Evolutionary conservation across 2,329 filamentous ascomycete genomes (phyloP).

Genomic region (Trichoderma lentiforme): DNA sequence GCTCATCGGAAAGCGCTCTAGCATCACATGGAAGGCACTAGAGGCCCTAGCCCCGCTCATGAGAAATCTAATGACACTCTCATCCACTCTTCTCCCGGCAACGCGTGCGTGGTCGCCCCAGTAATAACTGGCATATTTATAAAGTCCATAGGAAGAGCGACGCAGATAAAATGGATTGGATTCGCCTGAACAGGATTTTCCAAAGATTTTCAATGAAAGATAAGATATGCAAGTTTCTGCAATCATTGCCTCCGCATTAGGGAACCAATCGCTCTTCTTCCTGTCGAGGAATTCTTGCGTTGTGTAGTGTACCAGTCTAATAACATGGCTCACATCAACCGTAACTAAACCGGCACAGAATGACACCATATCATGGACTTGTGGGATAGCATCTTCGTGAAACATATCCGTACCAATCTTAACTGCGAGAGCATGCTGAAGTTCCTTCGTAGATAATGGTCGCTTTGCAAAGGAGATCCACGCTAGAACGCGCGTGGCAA

Average conservation of each 20-base stretch:
- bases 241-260: background rate
- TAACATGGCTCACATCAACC: constrained; percentile 36
- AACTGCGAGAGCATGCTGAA: constrained; percentile 43
- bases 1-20: background rate
- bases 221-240: background rate
- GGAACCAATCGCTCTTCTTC: background rate
- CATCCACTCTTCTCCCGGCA: background rate
- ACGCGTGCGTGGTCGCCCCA: background rate
- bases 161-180: too few relatives aligned
- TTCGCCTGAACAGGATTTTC: too few relatives aligned
- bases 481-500: constrained; percentile 25
- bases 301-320: constrained; percentile 46
- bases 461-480: constrained; percentile 41
- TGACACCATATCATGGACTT: constrained; percentile 32
- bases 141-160: background rate
- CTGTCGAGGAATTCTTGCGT: constrained; percentile 43
- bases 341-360: constrained; percentile 27
- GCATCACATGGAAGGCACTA: background rate
- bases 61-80: background rate
- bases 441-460: constrained; percentile 33
- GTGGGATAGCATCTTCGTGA: constrained; percentile 30
- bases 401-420: constrained; percentile 22
- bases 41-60: background rate
- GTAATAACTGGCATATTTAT: background rate
- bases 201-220: too few relatives aligned